Evolutionary conservation across 495 filamentous ascomycete genomes (phyloP).

Genomic region (Aspergillus homomorphus): DNA sequence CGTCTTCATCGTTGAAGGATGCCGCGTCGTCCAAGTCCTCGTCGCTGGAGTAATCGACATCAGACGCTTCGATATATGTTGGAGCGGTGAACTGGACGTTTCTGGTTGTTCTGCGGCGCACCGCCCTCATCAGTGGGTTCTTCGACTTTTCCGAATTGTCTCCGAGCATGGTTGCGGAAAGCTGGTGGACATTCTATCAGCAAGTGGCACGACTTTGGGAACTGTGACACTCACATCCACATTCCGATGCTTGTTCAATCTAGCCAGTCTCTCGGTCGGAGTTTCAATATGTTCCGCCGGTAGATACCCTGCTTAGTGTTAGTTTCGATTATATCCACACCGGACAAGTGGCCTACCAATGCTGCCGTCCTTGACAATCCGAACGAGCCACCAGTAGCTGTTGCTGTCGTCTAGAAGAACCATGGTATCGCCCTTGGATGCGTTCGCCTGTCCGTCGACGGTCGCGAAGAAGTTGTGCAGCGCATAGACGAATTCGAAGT

Average conservation of each 20-base stretch:
- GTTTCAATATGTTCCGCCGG: constrained; percentile 99
- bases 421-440: constrained; percentile 98
- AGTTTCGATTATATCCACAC: constrained; percentile 10
- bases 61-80: constrained; percentile 87
- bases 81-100: constrained; percentile 83
- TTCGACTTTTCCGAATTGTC: constrained; percentile 87
- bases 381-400: constrained; percentile 99
- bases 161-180: constrained; percentile 90
- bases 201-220: not conserved
- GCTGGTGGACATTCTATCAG: constrained; percentile 44
- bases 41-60: constrained; percentile 85
- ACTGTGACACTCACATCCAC: constrained; percentile 69
- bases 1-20: constrained; percentile 53
- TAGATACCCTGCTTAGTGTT: constrained; percentile 67
- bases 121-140: constrained; percentile 85
- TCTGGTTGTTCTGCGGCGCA: constrained; percentile 82
- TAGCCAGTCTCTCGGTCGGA: constrained; percentile 87
- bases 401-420: constrained; percentile 99
- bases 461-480: constrained; percentile 97
- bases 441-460: constrained; percentile 97
- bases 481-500: constrained; percentile 99
- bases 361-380: constrained; percentile 94
- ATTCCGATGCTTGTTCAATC: constrained; percentile 96
- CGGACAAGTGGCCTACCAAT: constrained; percentile 64
- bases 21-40: constrained; percentile 66